Evolutionary conservation across 2,329 filamentous ascomycete genomes (phyloP), one percentile per base, ranked within the genome.

Genomic region (Neofusicoccum kwambonambiense): DNA sequence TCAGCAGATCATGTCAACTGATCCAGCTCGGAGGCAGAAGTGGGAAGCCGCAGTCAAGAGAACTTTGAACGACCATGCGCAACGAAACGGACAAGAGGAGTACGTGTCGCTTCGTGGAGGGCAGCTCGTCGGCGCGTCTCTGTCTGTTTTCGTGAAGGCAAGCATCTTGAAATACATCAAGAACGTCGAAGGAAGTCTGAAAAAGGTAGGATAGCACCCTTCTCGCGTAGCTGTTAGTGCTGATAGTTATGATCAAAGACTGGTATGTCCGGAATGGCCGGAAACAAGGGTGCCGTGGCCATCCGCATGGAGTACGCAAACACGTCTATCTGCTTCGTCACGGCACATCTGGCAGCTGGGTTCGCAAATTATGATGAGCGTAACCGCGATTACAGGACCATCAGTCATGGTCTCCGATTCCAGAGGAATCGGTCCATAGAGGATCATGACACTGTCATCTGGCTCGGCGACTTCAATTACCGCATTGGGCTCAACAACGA

Each of bases 381-480:
- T 64, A 98, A 99, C 73, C 87, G 90, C 64, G 95, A 99, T 77
- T 99, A 97, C 75, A 86, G 88, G 57, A 97, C 91, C 3, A 97
- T 97, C 67, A 89, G 91, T 69, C 86, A 91, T 67, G 95, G 95
- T 3, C 78, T 99, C 39, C 87, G 91, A 44, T 99, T 99, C 74
- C 94, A 97, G 76, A 87, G 92, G 63, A 97, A 97, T 72, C 84
- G 93, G 65, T 87, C 90, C 4, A 98, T 99, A 67, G 92, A 95
- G 71, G 90, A 98, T 74, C 95, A 99, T 74, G 92, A 90, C 69
- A 89, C 91, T 22, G 89, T 98, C 41, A 89, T 79, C 62, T 99
- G 95, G 94, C 85, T 97, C 47, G 95, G 95, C 4, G 95, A 99
- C 76, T 99, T 99, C 82, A 99, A 99, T 75, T 99, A 99, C 77